These are phyloP conservation scores for Prinsepia uniflora DNA, from an alignment of 306 rosid genomes.

Conservation along the genomic window DNA sequence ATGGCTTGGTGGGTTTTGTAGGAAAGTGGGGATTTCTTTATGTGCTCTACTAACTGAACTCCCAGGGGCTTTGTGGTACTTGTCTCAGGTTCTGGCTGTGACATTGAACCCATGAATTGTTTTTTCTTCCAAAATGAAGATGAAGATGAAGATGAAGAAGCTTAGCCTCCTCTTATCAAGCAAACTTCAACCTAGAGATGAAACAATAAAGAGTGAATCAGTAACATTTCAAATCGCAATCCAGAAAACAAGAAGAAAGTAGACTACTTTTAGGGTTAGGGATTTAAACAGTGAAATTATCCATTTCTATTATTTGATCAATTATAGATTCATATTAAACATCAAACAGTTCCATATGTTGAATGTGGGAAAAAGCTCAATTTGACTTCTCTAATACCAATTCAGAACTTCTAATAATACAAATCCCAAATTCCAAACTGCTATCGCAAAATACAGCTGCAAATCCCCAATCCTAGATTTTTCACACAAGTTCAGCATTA, in stretches of 20 bases:
- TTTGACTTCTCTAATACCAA: neutral
- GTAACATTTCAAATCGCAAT: neutral
- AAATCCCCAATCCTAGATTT: neutral
- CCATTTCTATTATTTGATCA: neutral
- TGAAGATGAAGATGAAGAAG: slow-evolving; percentile 20
- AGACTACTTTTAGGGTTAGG: neutral
- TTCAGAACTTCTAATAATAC: neutral
- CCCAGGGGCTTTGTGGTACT: slow-evolving; percentile 54
- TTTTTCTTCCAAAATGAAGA: slow-evolving; percentile 23
- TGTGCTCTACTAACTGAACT: slow-evolving; percentile 44
- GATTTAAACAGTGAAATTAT: neutral
- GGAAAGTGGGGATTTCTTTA: slow-evolving; percentile 60
- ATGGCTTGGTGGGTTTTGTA: slow-evolving; percentile 77
- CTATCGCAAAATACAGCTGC: neutral
- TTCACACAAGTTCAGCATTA: neutral
- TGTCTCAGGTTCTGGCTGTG: slow-evolving; percentile 36
- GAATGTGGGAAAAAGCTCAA: neutral
- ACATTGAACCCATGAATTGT: slow-evolving; percentile 46
- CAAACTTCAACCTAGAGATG: slow-evolving; percentile 30
- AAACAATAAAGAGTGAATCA: neutral
- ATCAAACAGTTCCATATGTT: neutral
- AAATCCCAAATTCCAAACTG: neutral
- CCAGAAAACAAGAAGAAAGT: neutral
- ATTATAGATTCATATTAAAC: neutral
- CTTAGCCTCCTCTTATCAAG: slow-evolving; percentile 25